These are phyloP conservation scores for Colletotrichum eleusines DNA, from an alignment of 2,329 filamentous ascomycete genomes.

Conservation along the genomic window DNA sequence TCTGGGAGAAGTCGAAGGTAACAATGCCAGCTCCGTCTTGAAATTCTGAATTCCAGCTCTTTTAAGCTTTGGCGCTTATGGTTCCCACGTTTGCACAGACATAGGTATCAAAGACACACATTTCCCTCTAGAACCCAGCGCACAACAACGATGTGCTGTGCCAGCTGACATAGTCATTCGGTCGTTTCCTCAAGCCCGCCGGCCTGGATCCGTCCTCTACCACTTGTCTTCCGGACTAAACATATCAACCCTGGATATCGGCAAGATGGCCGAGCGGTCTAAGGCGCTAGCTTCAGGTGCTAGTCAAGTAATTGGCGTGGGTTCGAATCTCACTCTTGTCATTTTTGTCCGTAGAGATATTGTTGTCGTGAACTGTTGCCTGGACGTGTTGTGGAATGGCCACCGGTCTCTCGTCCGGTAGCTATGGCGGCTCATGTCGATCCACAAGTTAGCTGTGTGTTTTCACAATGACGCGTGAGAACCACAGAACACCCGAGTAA, in stretches of 20 bases:
- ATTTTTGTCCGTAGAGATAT: not conserved
- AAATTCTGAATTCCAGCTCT: slow-evolving; percentile 58
- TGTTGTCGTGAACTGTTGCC: not conserved
- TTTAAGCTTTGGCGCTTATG: slow-evolving; percentile 66
- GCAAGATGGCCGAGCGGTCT: slow-evolving; percentile 27
- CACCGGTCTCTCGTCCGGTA: no score
- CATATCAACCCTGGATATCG: accelerated
- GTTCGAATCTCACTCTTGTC: slow-evolving; percentile 30
- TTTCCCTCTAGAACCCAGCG: not conserved
- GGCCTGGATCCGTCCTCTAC: not conserved
- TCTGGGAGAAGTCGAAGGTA: slow-evolving; percentile 49
- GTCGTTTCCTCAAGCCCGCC: not conserved
- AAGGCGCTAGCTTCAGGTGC: slow-evolving; percentile 30
- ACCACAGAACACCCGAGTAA: not conserved
- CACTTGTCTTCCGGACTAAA: accelerated
- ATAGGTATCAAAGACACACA: not conserved
- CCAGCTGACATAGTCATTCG: not conserved
- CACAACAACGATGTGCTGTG: not conserved
- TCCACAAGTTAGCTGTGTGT: not conserved
- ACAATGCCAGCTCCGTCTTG: slow-evolving; percentile 60
- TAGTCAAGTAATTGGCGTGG: slow-evolving; percentile 28
- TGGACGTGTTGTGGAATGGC: not conserved
- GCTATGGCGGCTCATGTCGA: no score
- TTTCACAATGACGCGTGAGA: not conserved
- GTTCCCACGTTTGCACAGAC: not conserved